Evolutionary conservation across 768 basidiomycete genomes (phyloP).

Genomic region (Leucosporidium creatinivorum): DNA sequence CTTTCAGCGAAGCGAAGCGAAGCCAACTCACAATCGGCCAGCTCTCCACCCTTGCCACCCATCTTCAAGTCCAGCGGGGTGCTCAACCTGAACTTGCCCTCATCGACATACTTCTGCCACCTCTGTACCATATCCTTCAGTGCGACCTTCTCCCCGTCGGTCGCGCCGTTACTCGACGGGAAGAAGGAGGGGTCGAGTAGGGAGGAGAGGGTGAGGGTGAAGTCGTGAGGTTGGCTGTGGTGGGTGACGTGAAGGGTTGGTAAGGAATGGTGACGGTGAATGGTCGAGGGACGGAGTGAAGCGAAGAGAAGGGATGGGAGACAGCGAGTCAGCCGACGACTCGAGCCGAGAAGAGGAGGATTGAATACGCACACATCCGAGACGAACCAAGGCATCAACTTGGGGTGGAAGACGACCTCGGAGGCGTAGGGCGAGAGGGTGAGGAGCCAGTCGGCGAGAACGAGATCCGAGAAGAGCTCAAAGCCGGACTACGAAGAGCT

Average conservation of each 20-base stretch:
- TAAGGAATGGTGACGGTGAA: conserved; percentile 52
- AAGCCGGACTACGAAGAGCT: conserved; percentile 61
- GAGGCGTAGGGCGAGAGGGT: conserved; percentile 77
- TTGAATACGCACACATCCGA: conserved; percentile 44
- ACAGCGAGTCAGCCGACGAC: conserved; percentile 51
- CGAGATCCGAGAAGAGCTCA: conserved; percentile 89
- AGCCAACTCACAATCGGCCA: conserved; percentile 15
- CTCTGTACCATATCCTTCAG: conserved; percentile 58
- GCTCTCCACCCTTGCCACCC: conserved; percentile 8
- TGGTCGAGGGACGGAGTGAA: conserved; percentile 63
- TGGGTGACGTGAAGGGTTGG: conserved; percentile 54
- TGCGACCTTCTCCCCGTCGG: conserved; percentile 35
- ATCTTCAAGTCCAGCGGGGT: conserved; percentile 47
- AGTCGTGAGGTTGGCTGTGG: conserved; percentile 64
- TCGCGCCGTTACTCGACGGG: conserved; percentile 45
- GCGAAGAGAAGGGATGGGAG: conserved; percentile 46
- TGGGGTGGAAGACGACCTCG: conserved; percentile 85
- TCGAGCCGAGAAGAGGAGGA: not conserved
- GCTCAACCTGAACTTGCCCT: conserved; percentile 65
- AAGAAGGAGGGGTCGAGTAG: conserved; percentile 50
- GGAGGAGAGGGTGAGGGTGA: conserved; percentile 54
- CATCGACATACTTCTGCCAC: conserved; percentile 64
- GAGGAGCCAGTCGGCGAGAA: conserved; percentile 87
- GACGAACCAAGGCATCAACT: conserved; percentile 95
- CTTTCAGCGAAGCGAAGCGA: not conserved